Evolutionary conservation across 768 basidiomycete species (phyloP).

Genomic region (Artomyces pyxidatus): DNA sequence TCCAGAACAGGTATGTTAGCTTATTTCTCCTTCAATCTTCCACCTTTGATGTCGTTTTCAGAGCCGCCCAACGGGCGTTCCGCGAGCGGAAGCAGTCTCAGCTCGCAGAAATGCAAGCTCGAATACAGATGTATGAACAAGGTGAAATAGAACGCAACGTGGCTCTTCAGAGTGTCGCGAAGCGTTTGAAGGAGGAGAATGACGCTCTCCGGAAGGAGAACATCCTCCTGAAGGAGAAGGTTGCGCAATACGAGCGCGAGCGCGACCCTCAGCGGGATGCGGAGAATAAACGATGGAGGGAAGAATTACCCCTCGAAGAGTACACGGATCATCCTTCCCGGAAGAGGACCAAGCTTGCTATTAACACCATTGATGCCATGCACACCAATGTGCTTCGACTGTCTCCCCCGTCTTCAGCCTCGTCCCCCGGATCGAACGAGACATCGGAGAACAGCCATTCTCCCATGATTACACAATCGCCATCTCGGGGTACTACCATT

Average conservation of each 20-base stretch:
- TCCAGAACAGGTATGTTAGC: slow-evolving; percentile 66
- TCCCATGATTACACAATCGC: slow-evolving; percentile 20
- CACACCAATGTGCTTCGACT: slow-evolving; percentile 19
- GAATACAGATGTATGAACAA: slow-evolving; percentile 77
- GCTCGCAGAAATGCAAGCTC: slow-evolving; percentile 80
- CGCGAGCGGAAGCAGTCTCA: slow-evolving; percentile 85
- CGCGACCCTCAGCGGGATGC: slow-evolving; percentile 15
- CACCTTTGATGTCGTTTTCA: slow-evolving; percentile 22
- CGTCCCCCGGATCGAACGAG: slow-evolving; percentile 39
- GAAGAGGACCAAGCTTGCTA: slow-evolving; percentile 31
- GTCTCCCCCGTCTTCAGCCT: slow-evolving; percentile 38
- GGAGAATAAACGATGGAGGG: slow-evolving; percentile 54
- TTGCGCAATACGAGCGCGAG: slow-evolving; percentile 23
- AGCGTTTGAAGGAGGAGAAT: slow-evolving; percentile 83
- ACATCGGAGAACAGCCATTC: slow-evolving; percentile 23
- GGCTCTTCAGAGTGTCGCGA: slow-evolving; percentile 74
- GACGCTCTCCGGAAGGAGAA: slow-evolving; percentile 68
- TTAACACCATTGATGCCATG: slow-evolving; percentile 18
- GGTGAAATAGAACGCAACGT: slow-evolving; percentile 88
- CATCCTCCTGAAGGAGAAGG: slow-evolving; percentile 38
- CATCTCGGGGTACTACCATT: slow-evolving; percentile 22
- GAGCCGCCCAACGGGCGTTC: slow-evolving; percentile 85
- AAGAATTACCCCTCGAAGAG: slow-evolving; percentile 28
- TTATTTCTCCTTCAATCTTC: neutral
- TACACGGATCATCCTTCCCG: slow-evolving; percentile 20